These are phyloP conservation scores for Xerocomellus chrysenteron DNA, from an alignment of 768 basidiomycete genomes.

Conservation along the genomic window DNA sequence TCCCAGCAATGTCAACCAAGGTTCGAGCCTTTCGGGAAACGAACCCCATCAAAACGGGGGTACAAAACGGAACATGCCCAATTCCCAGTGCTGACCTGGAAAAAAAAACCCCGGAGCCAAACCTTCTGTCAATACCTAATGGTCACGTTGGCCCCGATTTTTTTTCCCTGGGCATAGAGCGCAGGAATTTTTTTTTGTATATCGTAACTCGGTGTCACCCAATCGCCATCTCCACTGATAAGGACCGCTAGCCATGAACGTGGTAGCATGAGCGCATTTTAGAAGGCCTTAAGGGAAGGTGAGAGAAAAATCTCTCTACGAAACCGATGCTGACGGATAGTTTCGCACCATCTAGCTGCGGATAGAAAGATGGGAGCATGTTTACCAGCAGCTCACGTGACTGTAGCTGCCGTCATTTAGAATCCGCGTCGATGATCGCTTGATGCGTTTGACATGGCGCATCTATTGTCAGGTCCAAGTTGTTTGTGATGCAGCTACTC, in stretches of 20 bases:
- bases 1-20: slow-evolving; percentile 25
- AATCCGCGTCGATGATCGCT: slow-evolving; percentile 6
- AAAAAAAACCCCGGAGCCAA: slow-evolving; percentile 9
- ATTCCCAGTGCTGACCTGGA: slow-evolving; percentile 2
- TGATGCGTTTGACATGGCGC: slow-evolving; percentile 7
- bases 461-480: slow-evolving; percentile 6
- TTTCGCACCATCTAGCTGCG: background rate
- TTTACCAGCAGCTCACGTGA: background rate
- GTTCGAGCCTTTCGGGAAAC: slow-evolving; percentile 13
- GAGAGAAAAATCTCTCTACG: background rate
- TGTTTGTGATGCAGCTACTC: background rate
- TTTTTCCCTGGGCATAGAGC: slow-evolving; percentile 25
- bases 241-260: slow-evolving; percentile 17
- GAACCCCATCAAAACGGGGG: slow-evolving; percentile 11
- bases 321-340: background rate
- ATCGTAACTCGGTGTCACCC: slow-evolving; percentile 25
- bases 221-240: slow-evolving; percentile 19
- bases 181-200: slow-evolving; percentile 23
- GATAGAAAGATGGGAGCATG: background rate
- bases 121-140: slow-evolving; percentile 19
- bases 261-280: slow-evolving; percentile 9
- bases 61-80: slow-evolving; percentile 8
- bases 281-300: background rate
- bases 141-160: slow-evolving; percentile 13
- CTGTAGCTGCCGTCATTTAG: slow-evolving; percentile 2